These are phyloP conservation scores for Leccinum solheimii DNA, from an alignment of 1,284 basidiomycete species.

Conservation along the genomic window DNA sequence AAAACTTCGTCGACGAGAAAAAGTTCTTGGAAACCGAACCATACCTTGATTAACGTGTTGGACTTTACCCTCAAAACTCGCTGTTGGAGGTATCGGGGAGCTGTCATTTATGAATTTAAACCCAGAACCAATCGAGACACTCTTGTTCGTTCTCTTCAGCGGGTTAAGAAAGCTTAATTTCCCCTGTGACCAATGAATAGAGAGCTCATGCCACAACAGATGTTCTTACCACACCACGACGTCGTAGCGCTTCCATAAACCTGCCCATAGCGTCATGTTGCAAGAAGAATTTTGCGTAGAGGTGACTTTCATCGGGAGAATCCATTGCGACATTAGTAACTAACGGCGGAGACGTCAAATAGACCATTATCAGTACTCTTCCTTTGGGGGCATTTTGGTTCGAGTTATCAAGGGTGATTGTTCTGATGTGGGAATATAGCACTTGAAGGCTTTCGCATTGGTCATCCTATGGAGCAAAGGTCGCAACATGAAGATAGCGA, in stretches of 20 bases:
- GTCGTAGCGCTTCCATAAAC: slow-evolving; percentile 42
- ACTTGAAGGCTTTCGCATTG: slow-evolving; percentile 45
- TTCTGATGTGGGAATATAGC: slow-evolving; percentile 44
- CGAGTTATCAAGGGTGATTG: slow-evolving; percentile 41
- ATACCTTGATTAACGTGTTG: slow-evolving; percentile 34
- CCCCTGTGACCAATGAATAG: slow-evolving; percentile 24
- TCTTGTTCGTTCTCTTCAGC: slow-evolving; percentile 19
- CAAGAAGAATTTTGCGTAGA: slow-evolving; percentile 42
- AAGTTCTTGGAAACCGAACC: neutral
- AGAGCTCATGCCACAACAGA: neutral
- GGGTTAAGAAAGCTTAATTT: slow-evolving; percentile 31
- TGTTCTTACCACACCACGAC: slow-evolving; percentile 44
- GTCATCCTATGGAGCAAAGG: slow-evolving; percentile 36
- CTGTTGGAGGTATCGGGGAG: slow-evolving; percentile 23
- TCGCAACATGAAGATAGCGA: slow-evolving; percentile 17
- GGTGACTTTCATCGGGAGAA: slow-evolving; percentile 20
- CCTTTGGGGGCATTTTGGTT: slow-evolving; percentile 18
- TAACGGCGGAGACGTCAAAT: slow-evolving; percentile 41
- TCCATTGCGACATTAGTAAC: slow-evolving; percentile 37
- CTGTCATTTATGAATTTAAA: slow-evolving; percentile 26
- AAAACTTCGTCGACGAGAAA: neutral
- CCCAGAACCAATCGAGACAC: slow-evolving; percentile 32
- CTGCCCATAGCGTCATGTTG: slow-evolving; percentile 33
- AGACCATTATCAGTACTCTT: slow-evolving; percentile 35
- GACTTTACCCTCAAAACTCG: slow-evolving; percentile 37